Percentiles rank a stretch among this genome's conserved stretches.
These are phyloP conservation scores for Botrytis fabae DNA, from an alignment of 2,329 filamentous ascomycete genomes.

Conservation along the genomic window DNA sequence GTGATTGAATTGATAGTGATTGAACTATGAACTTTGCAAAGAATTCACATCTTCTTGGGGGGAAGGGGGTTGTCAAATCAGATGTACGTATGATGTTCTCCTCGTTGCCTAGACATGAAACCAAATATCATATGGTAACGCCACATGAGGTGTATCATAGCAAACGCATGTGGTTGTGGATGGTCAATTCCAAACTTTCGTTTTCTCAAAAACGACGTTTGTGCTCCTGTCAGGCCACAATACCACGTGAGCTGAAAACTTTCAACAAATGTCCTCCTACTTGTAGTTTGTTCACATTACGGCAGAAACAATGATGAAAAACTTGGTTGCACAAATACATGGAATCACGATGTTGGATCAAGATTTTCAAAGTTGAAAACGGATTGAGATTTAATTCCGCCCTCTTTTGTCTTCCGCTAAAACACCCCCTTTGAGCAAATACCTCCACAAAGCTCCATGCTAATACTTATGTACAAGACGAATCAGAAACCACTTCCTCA, in stretches of 20 bases:
- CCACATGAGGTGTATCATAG: background rate
- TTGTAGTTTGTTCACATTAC: background rate
- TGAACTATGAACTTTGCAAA: background rate
- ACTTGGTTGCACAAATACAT: background rate
- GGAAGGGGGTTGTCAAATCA: background rate
- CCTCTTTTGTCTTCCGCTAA: background rate
- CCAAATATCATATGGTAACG: background rate
- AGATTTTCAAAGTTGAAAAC: background rate
- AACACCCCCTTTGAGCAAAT: background rate
- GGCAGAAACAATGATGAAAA: background rate
- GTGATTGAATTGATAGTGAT: background rate
- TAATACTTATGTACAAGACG: constrained; percentile 20
- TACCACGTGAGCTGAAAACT: background rate
- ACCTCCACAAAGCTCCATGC: background rate
- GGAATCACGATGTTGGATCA: background rate
- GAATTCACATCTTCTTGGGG: background rate
- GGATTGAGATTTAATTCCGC: background rate
- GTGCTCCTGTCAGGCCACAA: background rate
- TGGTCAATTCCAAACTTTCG: background rate
- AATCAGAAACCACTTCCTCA: constrained; percentile 10
- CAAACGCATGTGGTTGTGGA: background rate
- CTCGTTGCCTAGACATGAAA: background rate
- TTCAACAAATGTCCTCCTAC: no score
- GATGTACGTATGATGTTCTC: background rate
- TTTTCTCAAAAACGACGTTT: background rate